Evolutionary conservation across 192 early-diverging fungal genomes (phyloP), one percentile per base, ranked within the genome.

Genomic region (Phycomyces nitens): DNA sequence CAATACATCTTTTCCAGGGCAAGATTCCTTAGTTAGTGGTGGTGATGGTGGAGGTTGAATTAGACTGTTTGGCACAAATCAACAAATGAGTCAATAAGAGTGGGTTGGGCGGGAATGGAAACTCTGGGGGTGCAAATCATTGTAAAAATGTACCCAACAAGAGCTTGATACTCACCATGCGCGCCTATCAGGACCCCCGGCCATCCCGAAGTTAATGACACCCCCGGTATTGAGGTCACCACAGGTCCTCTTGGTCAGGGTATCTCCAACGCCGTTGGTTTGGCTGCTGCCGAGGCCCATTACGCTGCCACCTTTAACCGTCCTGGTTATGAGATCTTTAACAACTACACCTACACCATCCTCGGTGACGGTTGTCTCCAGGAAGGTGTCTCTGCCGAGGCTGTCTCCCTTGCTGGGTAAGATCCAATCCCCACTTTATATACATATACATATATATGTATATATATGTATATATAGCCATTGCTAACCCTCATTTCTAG

Each of bases 361-460:
- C 64, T 83, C 27, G 97, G 97, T 63, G 97, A 99, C 73, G 97
- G 97, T 57, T 99, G 97, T 80, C 72, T 99, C 56, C 97, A 99
- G 79, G 97, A 99, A 77, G 97, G 97, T 84, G 91, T 99, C 43
- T 78, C 90, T 24, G 85, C 90, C 21, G 97, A 99, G 76, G 90
- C 97, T 23, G 81, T 81, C 54, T 68, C 66, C 12, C 16, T 61
- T 54, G 70, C 70, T 53, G 70, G 70, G 65, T 66, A 66, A 59
- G 47, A 41, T n/a, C n/a, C n/a, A n/a, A n/a, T n/a, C n/a, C n/a
- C n/a, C n/a, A n/a, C n/a, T n/a, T n/a, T n/a, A n/a, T n/a, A n/a
- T n/a, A n/a, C n/a, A n/a, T n/a, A n/a, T n/a, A n/a, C n/a, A n/a
- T n/a, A n/a, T n/a, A n/a, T n/a, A n/a, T n/a, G n/a, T n/a, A n/a